Evolutionary conservation across 1,284 basidiomycete species (phyloP).

Genomic region (Takashimella tepidaria): DNA sequence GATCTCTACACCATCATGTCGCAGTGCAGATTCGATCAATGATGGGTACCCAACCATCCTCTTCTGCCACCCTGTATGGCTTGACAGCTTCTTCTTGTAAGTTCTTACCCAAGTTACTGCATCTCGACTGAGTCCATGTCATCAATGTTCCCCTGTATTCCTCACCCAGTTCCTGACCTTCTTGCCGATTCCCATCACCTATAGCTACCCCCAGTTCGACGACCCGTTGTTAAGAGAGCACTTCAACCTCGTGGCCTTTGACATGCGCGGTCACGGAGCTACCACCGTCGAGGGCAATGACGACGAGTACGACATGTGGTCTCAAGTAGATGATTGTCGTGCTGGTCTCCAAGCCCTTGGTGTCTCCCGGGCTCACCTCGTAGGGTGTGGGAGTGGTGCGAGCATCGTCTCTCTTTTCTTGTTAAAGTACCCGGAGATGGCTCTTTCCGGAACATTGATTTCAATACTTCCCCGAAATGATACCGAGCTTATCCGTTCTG

Average conservation of each 20-base stretch:
- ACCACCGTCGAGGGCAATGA: conserved; percentile 7
- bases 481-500: conserved; percentile 5
- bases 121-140: no score
- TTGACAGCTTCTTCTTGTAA: conserved; percentile 14
- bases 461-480: conserved; percentile 13
- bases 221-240: conserved; percentile 22
- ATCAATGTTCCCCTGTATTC: background rate
- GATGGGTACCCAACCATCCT: conserved; percentile 7
- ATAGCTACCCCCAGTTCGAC: conserved; percentile 32
- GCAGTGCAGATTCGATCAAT: background rate
- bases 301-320: conserved; percentile 8
- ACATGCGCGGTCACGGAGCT: conserved; percentile 24
- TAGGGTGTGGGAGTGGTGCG: conserved; percentile 17
- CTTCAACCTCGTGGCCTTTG: conserved; percentile 27
- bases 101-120: background rate
- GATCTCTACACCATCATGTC: conserved; percentile 2
- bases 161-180: background rate
- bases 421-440: conserved; percentile 3
- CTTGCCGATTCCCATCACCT: background rate
- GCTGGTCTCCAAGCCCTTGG: conserved; percentile 9
- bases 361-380: conserved; percentile 16
- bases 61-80: conserved; percentile 15
- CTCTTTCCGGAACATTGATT: conserved; percentile 14
- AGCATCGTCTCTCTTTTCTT: conserved; percentile 17
- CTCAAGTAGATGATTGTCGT: conserved; percentile 11